A percentile compares a stretch with the other conserved stretches of the same genome.
Evolutionary conservation across 2,329 filamentous ascomycete species (phyloP).

Genomic region (Fusarium buxicola): DNA sequence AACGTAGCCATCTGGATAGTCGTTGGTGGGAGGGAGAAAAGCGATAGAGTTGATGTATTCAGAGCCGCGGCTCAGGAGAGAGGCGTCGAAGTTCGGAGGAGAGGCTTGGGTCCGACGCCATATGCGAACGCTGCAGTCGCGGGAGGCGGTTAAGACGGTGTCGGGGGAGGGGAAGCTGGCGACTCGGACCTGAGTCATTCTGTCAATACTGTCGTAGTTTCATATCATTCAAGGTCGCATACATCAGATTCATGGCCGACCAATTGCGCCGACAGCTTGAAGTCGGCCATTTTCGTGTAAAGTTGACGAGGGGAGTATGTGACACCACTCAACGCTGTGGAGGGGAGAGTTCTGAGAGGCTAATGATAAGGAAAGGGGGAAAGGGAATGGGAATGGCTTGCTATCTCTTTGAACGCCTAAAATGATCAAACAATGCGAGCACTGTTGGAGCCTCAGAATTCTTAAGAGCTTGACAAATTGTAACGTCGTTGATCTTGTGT

Average conservation of each 20-base stretch:
- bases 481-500: slow-evolving; percentile 8
- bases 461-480: slow-evolving; percentile 21
- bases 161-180: slow-evolving; percentile 81
- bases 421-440: not conserved
- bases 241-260: slow-evolving; percentile 95
- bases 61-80: slow-evolving; percentile 82
- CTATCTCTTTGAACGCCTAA: slow-evolving; percentile 22
- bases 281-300: slow-evolving; percentile 70
- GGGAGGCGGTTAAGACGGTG: slow-evolving; percentile 83
- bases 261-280: slow-evolving; percentile 92
- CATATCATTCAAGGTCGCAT: slow-evolving; percentile 50
- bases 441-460: slow-evolving; percentile 20
- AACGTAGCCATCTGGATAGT: slow-evolving; percentile 82
- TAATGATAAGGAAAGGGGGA: slow-evolving; percentile 13
- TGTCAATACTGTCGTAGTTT: slow-evolving; percentile 24
- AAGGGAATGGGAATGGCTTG: slow-evolving; percentile 25
- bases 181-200: slow-evolving; percentile 77
- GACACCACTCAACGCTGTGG: slow-evolving; percentile 24
- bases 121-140: slow-evolving; percentile 88
- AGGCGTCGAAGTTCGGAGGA: slow-evolving; percentile 79
- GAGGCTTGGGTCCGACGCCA: slow-evolving; percentile 78
- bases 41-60: slow-evolving; percentile 90
- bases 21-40: slow-evolving; percentile 75
- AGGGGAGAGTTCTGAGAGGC: slow-evolving; percentile 19
- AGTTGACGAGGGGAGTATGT: slow-evolving; percentile 50